Percentiles rank a stretch among this genome's conserved stretches.
Conservation (phyloP, 331 rosid genomes). For the Malus hybrid region DNA sequence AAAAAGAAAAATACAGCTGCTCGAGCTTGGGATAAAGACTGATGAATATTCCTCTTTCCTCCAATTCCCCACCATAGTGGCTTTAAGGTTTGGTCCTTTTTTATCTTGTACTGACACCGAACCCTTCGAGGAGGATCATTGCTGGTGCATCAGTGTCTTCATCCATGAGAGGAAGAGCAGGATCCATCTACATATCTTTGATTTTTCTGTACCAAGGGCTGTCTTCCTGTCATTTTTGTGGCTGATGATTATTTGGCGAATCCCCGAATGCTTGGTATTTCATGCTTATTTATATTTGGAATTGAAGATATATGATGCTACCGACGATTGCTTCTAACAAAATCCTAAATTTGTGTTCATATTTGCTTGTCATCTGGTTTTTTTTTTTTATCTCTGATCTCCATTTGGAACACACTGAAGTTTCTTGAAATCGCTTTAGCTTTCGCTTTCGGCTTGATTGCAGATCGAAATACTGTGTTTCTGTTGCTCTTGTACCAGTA, state of each 20-base stretch:
- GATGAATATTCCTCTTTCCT: constrained; percentile 40
- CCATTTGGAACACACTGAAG: neutral
- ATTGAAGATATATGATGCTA: neutral
- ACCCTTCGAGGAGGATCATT: neutral
- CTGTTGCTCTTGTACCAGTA: neutral
- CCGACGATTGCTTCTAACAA: neutral
- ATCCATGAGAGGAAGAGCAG: neutral
- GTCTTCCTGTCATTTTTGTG: neutral
- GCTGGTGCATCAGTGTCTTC: neutral
- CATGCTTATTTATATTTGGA: neutral
- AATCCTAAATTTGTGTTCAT: neutral
- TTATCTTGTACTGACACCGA: neutral
- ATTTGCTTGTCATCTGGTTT: neutral
- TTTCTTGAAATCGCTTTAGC: neutral
- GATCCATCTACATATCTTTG: neutral
- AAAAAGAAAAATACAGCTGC: too few relatives aligned
- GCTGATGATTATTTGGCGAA: neutral
- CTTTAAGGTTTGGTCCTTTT: constrained; percentile 4
- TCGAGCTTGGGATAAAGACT: constrained; percentile 30
- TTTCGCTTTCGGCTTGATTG: neutral
- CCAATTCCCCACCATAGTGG: neutral
- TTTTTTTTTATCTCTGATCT: neutral
- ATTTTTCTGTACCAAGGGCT: neutral
- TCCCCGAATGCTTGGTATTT: neutral
- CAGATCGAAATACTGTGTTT: neutral